Conservation (phyloP, 768 basidiomycete genomes). For the Termitomyces titanicus region DNA sequence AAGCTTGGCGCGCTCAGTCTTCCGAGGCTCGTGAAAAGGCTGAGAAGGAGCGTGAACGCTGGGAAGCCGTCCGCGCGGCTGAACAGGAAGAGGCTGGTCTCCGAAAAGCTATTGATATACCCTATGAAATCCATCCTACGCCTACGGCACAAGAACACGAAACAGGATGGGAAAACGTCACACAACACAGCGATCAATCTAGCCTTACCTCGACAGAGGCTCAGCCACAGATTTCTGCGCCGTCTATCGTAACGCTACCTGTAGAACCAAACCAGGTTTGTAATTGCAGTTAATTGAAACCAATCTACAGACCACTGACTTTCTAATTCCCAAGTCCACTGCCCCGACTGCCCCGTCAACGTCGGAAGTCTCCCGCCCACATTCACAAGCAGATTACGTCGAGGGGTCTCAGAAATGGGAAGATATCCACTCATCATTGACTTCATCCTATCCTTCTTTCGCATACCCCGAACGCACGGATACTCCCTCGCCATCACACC, state of each 20-base stretch:
- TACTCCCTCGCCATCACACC: conserved; percentile 40
- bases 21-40: conserved; percentile 73
- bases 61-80: conserved; percentile 62
- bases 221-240: conserved; percentile 33
- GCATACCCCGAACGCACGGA: conserved; percentile 64
- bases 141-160: conserved; percentile 15
- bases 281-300: not conserved
- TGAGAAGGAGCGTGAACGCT: conserved; percentile 66
- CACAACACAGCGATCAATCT: conserved; percentile 18
- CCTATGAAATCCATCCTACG: not conserved
- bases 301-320: not conserved
- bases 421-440: conserved; percentile 55
- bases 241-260: conserved; percentile 33
- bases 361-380: conserved; percentile 24
- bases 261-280: conserved; percentile 30
- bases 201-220: conserved; percentile 12
- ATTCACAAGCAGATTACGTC: conserved; percentile 32
- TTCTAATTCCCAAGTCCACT: conserved; percentile 1
- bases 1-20: conserved; percentile 68
- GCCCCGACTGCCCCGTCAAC: conserved; percentile 13
- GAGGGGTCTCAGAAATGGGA: conserved; percentile 70
- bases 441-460: conserved; percentile 77
- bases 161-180: conserved; percentile 36
- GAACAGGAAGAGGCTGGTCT: conserved; percentile 44
- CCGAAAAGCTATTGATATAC: conserved; percentile 27